Evolutionary conservation across 2,329 filamentous ascomycete species (phyloP), one percentile per base, ranked within the genome.

Genomic region (Trichoderma afroharzianum): DNA sequence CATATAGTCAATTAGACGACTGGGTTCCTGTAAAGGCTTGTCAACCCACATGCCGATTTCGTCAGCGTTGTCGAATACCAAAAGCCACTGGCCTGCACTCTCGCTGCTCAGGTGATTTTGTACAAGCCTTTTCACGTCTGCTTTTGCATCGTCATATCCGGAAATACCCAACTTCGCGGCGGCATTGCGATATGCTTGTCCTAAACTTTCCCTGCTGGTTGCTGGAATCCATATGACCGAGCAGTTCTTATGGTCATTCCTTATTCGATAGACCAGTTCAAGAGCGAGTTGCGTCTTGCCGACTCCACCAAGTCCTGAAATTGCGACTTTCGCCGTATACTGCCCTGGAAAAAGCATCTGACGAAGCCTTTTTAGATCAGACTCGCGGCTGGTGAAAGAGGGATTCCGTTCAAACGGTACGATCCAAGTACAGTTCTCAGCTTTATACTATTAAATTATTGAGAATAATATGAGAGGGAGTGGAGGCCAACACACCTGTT

Each of bases 61-160:
- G 68, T 85, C 82, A 14, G 81, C 82, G 63, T 84, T 85, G 68
- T 86, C 83, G n/a, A 85, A 64, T 50, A 86, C 76, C 53, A 85
- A 70, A 1, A 86, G 75, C 84, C 82, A 85, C 1, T 72, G 71
- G 1, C 78, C 76, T 1, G 59, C 71, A n/a, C 43, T 71, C 18
- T 59, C 55, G n/a, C 76, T 74, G 43, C 77, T 80, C 2, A 85
- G 72, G 12, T 73, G 74, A 5, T 50, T 57, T 47, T 81, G 81
- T 4, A 85, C 79, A 2, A 83, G 76, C 12, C 43, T 28, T 53
- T 79, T 82, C 2, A 82, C 67, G 69, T 85, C 79, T 0, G 75
- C 77, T 5, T 80, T 77, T 1, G 78, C 73, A n/a, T 83, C 73
- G 5, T 82, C 74, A 5, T 79, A 76, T 6, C 77, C 78, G 2